A percentile compares a stretch with the other conserved stretches of the same genome.
phyloP scores from a whole-genome alignment of 2,329 filamentous ascomycete genomes.

The Balansia obtecta region DNA sequence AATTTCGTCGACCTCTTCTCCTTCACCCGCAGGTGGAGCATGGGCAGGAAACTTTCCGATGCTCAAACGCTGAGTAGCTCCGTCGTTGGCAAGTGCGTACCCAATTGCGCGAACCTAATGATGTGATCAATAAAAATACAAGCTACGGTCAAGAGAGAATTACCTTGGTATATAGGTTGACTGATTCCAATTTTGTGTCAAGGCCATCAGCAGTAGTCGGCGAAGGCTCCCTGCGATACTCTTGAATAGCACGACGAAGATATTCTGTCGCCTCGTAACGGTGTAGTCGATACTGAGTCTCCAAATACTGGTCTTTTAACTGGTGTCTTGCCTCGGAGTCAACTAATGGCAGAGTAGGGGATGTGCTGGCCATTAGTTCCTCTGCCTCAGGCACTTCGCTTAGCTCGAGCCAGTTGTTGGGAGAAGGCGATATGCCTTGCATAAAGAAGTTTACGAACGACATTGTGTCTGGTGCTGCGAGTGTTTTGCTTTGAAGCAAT shows the following conservation, averaged over 20 bases:
- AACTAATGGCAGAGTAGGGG: constrained; percentile 9
- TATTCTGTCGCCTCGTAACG: constrained; percentile 62
- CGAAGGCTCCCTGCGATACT: constrained; percentile 26
- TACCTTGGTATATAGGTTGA: constrained; percentile 58
- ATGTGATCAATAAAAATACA: background rate
- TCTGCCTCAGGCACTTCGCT: constrained; percentile 14
- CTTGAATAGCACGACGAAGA: constrained; percentile 52
- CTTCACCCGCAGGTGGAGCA: constrained; percentile 33
- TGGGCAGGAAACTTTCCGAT: constrained; percentile 58
- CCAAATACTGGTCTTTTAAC: constrained; percentile 43
- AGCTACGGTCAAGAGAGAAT: constrained; percentile 7
- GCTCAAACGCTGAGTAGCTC: constrained; percentile 33
- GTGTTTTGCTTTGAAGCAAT: background rate
- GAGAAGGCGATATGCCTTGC: background rate
- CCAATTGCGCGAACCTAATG: constrained; percentile 53
- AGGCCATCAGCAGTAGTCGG: background rate
- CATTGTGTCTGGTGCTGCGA: background rate
- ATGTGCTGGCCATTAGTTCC: constrained; percentile 13
- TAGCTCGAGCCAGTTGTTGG: background rate
- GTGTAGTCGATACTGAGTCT: constrained; percentile 61
- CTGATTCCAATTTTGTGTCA: constrained; percentile 39
- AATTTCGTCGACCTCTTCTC: constrained; percentile 44
- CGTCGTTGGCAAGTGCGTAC: constrained; percentile 48
- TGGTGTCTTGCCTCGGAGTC: background rate
- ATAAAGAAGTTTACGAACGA: constrained; percentile 4